Conservation (phyloP, 129 eudicot genomes). For the Flaveria linearis region DNA sequence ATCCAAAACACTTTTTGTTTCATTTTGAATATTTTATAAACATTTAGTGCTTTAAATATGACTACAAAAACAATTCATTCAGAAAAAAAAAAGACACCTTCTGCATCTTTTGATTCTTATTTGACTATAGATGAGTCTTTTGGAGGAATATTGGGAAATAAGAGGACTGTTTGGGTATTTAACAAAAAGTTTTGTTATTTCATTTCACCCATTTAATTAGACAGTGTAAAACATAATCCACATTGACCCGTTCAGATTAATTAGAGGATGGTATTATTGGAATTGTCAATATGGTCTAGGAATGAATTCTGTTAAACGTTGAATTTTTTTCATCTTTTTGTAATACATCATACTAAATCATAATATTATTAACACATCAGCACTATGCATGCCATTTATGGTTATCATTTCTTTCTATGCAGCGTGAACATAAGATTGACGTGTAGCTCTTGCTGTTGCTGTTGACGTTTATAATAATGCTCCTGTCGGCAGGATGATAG, state of each 20-base stretch:
- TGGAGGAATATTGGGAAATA: not conserved
- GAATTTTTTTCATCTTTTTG: not conserved
- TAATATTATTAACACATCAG: not conserved
- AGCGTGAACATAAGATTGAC: constrained; percentile 17
- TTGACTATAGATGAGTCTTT: not conserved
- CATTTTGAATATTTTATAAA: not conserved
- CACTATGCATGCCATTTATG: too few relatives aligned
- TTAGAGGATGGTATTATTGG: not conserved
- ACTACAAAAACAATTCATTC: not conserved
- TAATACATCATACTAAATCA: not conserved
- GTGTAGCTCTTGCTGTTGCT: not conserved
- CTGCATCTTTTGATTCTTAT: not conserved
- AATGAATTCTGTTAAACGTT: not conserved
- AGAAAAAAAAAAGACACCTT: not conserved
- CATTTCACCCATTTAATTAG: not conserved
- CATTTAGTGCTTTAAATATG: not conserved
- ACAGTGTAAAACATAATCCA: not conserved
- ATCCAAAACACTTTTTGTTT: not conserved
- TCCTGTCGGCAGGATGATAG: constrained; percentile 3
- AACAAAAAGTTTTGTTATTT: not conserved
- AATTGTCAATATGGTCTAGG: not conserved
- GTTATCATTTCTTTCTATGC: constrained; percentile 8
- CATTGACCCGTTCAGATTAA: not conserved
- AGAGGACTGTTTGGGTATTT: not conserved
- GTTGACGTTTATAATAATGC: constrained; percentile 18